A percentile compares a stretch with the other conserved stretches of the same genome.
These are phyloP conservation scores for Cyberlindnera euphorbiiphila DNA, from an alignment of 805 yeast species.

Conservation along the genomic window DNA sequence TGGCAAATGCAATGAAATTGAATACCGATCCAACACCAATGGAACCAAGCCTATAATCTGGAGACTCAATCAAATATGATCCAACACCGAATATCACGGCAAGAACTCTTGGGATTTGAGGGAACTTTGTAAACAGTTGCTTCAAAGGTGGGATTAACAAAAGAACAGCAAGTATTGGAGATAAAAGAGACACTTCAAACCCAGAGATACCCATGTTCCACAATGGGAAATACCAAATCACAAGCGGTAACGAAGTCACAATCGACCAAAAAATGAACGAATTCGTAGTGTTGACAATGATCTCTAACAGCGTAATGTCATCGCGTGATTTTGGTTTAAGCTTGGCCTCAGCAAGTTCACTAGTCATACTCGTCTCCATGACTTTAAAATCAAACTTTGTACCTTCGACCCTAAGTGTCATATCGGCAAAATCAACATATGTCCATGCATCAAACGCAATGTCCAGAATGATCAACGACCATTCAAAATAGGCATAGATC, in stretches of 20 bases:
- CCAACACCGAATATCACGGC: conserved; percentile 70
- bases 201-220: conserved; percentile 99
- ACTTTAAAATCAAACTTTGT: conserved; percentile 21
- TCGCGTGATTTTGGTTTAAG: conserved; percentile 24
- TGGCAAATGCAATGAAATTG: conserved; percentile 52
- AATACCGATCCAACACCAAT: conserved; percentile 66
- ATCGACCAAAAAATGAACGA: conserved; percentile 84
- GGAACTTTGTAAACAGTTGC: conserved; percentile 37
- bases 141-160: conserved; percentile 44
- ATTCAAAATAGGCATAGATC: conserved; percentile 88
- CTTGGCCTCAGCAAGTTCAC: conserved; percentile 2
- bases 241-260: conserved; percentile 71
- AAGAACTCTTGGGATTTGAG: conserved; percentile 50
- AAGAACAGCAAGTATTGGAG: conserved; percentile 56
- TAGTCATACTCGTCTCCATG: conserved; percentile 10
- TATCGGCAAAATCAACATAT: conserved; percentile 58
- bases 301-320: conserved; percentile 31
- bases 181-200: conserved; percentile 69
- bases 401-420: conserved; percentile 42
- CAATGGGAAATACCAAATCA: conserved; percentile 95
- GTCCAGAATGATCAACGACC: conserved; percentile 84
- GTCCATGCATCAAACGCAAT: conserved; percentile 82
- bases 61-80: conserved; percentile 63
- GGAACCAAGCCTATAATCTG: conserved; percentile 63
- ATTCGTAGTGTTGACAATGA: conserved; percentile 50